Conservation (phyloP, 768 basidiomycete genomes). For the Crucibulum laeve region DNA sequence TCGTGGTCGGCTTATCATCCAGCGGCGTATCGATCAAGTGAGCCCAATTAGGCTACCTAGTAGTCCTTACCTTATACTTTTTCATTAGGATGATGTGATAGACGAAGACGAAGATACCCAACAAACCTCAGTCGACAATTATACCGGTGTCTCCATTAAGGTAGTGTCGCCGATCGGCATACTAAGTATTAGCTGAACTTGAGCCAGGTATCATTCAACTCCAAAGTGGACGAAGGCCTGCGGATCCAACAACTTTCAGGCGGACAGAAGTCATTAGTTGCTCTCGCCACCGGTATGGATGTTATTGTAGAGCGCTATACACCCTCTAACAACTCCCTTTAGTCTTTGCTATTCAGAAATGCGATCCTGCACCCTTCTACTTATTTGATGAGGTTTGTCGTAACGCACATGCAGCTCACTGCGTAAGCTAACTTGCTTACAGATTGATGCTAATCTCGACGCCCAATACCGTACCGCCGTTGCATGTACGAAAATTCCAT, state of each 20-base stretch:
- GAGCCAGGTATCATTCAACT: slow-evolving; percentile 92
- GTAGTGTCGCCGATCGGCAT: slow-evolving; percentile 26
- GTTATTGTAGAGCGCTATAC: slow-evolving; percentile 2
- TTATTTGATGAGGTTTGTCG: slow-evolving; percentile 86
- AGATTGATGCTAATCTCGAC: slow-evolving; percentile 85
- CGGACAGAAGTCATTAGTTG: slow-evolving; percentile 96
- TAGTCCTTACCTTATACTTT: background rate
- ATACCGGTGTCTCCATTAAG: slow-evolving; percentile 96
- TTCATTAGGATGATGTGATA: slow-evolving; percentile 60
- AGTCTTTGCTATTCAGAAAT: slow-evolving; percentile 99
- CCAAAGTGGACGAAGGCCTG: slow-evolving; percentile 94
- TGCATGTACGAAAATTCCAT: slow-evolving; percentile 55
- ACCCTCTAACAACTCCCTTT: background rate
- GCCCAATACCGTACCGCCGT: slow-evolving; percentile 98
- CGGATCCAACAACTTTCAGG: slow-evolving; percentile 96
- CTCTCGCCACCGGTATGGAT: slow-evolving; percentile 76
- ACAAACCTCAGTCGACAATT: slow-evolving; percentile 82
- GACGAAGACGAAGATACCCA: slow-evolving; percentile 71
- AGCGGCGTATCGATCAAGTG: slow-evolving; percentile 84
- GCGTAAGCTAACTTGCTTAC: background rate
- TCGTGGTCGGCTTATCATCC: slow-evolving; percentile 87
- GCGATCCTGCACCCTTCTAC: slow-evolving; percentile 98
- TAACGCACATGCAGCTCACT: background rate
- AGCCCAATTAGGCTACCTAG: slow-evolving; percentile 8
- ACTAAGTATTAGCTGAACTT: background rate